These are phyloP conservation scores for Hypoxylon perforatum DNA, from an alignment of 495 filamentous ascomycete genomes.

Conservation along the genomic window DNA sequence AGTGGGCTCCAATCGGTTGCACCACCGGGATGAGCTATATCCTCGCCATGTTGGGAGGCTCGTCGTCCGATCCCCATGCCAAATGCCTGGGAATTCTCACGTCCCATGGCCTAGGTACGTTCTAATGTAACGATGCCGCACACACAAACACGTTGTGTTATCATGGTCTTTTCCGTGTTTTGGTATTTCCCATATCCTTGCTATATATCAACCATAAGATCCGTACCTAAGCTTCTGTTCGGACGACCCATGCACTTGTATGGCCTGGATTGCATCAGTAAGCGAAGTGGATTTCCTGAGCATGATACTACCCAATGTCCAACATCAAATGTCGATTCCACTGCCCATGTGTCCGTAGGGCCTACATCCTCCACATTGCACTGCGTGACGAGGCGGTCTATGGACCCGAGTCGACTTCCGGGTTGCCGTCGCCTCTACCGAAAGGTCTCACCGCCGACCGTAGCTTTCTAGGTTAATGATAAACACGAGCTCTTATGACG, in stretches of 20 bases:
- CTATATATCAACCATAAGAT: too few relatives aligned
- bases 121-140: background rate
- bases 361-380: slow-evolving; percentile 4
- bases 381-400: slow-evolving; percentile 17
- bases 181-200: too few relatives aligned
- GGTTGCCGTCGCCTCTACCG: slow-evolving; percentile 31
- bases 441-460: slow-evolving; percentile 38
- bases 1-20: slow-evolving; percentile 43
- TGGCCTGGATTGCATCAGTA: background rate
- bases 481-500: slow-evolving; percentile 12
- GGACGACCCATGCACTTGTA: background rate
- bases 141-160: background rate
- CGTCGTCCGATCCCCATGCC: slow-evolving; percentile 30
- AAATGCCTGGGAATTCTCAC: slow-evolving; percentile 5
- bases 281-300: background rate
- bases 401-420: slow-evolving; percentile 35
- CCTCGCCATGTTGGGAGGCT: slow-evolving; percentile 29
- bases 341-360: background rate
- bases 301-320: background rate
- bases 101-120: slow-evolving; percentile 7
- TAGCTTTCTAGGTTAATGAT: slow-evolving; percentile 33
- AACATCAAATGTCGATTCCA: background rate
- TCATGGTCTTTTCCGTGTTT: too few relatives aligned
- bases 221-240: background rate
- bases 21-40: slow-evolving; percentile 30